Evolutionary conservation across 306 rosid species (phyloP).

Genomic region (Prunus mongolica): DNA sequence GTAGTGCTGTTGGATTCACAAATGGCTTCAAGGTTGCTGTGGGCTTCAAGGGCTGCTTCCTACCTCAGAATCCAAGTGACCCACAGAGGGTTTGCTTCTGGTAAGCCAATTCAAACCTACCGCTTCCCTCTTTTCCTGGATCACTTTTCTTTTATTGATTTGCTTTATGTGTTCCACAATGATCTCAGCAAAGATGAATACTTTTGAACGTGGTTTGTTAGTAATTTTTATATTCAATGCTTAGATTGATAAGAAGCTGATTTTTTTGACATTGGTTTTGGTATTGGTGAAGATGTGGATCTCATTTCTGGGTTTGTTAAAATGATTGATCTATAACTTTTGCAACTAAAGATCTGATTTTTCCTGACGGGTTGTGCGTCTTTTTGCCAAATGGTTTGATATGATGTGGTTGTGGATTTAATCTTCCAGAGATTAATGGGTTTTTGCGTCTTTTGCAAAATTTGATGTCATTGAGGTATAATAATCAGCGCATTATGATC

Average conservation of each 20-base stretch:
- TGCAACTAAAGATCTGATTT: constrained; percentile 16
- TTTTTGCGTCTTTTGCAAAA: neutral
- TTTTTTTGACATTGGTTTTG: neutral
- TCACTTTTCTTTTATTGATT: neutral
- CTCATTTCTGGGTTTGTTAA: constrained; percentile 20
- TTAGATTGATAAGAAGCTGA: neutral
- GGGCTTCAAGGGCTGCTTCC: constrained; percentile 86
- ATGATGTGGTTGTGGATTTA: neutral
- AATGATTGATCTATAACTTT: constrained; percentile 24
- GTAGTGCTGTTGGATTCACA: constrained; percentile 6
- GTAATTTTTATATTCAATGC: neutral
- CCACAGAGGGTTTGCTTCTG: constrained; percentile 59
- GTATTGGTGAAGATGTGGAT: constrained; percentile 17
- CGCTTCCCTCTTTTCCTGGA: neutral
- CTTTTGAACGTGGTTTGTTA: neutral
- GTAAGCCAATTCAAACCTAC: constrained; percentile 20
- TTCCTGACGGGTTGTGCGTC: constrained; percentile 3
- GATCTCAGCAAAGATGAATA: constrained; percentile 1
- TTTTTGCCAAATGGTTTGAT: constrained; percentile 11
- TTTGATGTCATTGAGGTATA: constrained; percentile 1
- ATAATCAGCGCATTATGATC: neutral
- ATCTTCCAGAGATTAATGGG: neutral
- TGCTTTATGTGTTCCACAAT: neutral
- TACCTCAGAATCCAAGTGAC: constrained; percentile 57
- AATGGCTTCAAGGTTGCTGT: constrained; percentile 70